A percentile compares a stretch with the other conserved stretches of the same genome.
Conservation (phyloP, 2,329 filamentous ascomycete species). For the Alternaria sp. region DNA sequence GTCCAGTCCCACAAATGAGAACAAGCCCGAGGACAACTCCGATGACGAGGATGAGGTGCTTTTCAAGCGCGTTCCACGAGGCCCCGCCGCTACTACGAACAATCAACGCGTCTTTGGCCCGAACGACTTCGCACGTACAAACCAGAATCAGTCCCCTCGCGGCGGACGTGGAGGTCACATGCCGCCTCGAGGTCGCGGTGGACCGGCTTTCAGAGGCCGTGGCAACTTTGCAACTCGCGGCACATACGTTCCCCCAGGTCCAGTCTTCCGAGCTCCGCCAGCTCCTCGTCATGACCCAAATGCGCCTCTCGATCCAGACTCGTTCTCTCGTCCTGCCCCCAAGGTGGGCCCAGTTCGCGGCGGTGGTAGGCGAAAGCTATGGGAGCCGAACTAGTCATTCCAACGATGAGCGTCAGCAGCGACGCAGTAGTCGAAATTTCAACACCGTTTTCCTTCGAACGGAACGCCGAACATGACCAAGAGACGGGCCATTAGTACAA, state of each 20-base stretch:
- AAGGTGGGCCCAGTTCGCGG: constrained; percentile 42
- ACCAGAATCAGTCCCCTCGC: constrained; percentile 42
- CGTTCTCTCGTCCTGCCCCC: constrained; percentile 49
- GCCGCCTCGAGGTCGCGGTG: constrained; percentile 37
- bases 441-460: constrained; percentile 8
- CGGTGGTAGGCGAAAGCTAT: constrained; percentile 50
- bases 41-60: constrained; percentile 53
- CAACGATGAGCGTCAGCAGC: constrained; percentile 18
- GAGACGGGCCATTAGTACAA: constrained; percentile 6
- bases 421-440: constrained; percentile 15
- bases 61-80: constrained; percentile 50
- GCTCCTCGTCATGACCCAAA: constrained; percentile 47
- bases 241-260: constrained; percentile 43
- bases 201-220: constrained; percentile 38
- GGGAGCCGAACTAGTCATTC: constrained; percentile 51
- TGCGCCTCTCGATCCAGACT: constrained; percentile 53
- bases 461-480: constrained; percentile 10
- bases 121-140: constrained; percentile 57
- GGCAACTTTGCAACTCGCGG: constrained; percentile 44
- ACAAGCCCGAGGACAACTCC: constrained; percentile 34
- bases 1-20: constrained; percentile 35
- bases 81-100: constrained; percentile 41
- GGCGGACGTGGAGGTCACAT: constrained; percentile 43
- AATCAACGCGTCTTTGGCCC: constrained; percentile 56
- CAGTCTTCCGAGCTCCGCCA: constrained; percentile 37